Evolutionary conservation across 441 rosid genomes (phyloP), one percentile per base, ranked within the genome.

Genomic region (Rhodomyrtus psidioides): DNA sequence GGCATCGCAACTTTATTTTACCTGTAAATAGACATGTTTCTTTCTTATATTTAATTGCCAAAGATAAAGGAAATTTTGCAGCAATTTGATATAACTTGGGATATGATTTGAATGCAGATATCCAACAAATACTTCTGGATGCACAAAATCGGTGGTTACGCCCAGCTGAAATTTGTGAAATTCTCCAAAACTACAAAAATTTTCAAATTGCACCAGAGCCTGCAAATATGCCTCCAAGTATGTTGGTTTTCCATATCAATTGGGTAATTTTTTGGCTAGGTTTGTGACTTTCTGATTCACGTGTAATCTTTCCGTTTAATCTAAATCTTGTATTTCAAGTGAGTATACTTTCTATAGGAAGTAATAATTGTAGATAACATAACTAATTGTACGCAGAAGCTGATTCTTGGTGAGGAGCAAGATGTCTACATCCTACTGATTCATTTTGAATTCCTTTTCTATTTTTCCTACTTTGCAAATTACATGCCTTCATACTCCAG

Each of bases 101-200:
- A 65, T 58, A 23, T 79, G 81, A 82, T 82, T 85, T 87, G 76
- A 86, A 24, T 87, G 91, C 95, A 96, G 98, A 94, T 91, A 93
- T 97, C 86, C 91, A 91, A 83, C 99, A 94, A 85, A 87, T 97
- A 90, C 93, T 95, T 44, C 15, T 89, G 55, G 98, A 96, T 90
- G 99, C 99, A 53, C 93, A 95, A 15, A 89, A 92, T 87, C 91
- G 99, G 87, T 97, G 99, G 99, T 92, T 97, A 57, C 94, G 99
- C 30, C 98, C 99, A 24, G 95, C 96, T 84, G 99, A 97, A 90
- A 96, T 97, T 84, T 95, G 99, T 90, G 97, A 97, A 92, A 94
- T 97, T 87, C 94, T 97, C 84, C 90, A 89, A 84, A 96, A 94
- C 86, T 91, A 93, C 87, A 88, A 90, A 84, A 88, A 87, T 6